Base-by-base conservation (phyloP, 2,329 filamentous ascomycete genomes). In the Didymella keratinophila region DNA sequence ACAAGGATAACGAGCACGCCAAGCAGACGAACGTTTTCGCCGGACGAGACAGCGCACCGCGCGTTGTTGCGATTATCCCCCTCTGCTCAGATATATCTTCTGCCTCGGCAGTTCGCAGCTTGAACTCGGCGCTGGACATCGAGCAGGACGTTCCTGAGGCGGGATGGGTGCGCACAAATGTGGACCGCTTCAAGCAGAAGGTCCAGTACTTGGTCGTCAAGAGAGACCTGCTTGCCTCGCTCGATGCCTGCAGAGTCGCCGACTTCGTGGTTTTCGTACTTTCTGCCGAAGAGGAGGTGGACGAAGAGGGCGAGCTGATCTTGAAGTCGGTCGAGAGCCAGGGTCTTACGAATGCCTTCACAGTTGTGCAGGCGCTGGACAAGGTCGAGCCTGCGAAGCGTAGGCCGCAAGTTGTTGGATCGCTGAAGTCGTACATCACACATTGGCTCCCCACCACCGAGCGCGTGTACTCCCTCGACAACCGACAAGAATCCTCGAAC, bases 101-200 rank as follows among this genome's bases (percentile, higher is more conserved):
- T 36, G 79, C 85, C 21, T 82, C 83, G 1, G 89, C 90, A 4
- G 87, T 96, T 48, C 82, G 82, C 63, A 84, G 84, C 63, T 78
- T 99, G 68, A 96, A 93, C 76, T 80, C 80, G 45, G 94, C 93
- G 71, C 80, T 98, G 47, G 94, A 97, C 71, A 85, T 96, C 55
- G 86, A 92, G 55, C 81, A 84, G 50, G 86, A 89, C 34, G 79
- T 89, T 28, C 80, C 84, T 3, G 80, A 86, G 37, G 82, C 84
- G 61, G 85, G 83, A 51, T 78, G 81, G 60, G 82, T 86, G 52
- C 86, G 87, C 56, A 87, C 93, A 27, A 83, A 88, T 8, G 83
- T 98, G 69, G 93, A 97, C 61, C 87, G 95, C 30, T 99, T 98
- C 82, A 96, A 96, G 81, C 94, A 98, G 76, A 97, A 90, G 72